These are phyloP conservation scores for Nakazawaea wyomingensis DNA, from an alignment of 805 yeast species.

Conservation along the genomic window DNA sequence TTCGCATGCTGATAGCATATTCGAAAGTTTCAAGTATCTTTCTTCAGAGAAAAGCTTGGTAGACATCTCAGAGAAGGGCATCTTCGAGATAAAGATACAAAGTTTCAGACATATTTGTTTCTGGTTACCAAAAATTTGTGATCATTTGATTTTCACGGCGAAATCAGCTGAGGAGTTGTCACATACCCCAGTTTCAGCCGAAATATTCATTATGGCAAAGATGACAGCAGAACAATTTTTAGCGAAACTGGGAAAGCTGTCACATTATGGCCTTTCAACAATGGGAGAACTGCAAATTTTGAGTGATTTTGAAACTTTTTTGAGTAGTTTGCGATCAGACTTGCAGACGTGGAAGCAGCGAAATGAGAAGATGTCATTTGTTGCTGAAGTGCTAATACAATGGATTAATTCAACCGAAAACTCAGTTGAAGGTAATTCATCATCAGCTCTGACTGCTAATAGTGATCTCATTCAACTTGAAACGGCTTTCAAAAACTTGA, in stretches of 20 bases:
- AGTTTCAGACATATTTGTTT: conserved; percentile 5
- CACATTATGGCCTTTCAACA: background rate
- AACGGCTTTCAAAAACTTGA: conserved; percentile 39
- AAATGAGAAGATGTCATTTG: conserved; percentile 33
- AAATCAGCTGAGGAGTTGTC: conserved; percentile 14
- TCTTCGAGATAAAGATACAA: background rate
- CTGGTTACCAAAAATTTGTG: conserved; percentile 34
- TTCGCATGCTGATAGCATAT: conserved; percentile 6
- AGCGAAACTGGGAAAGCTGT: background rate
- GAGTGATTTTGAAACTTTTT: conserved; percentile 18
- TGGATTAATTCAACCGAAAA: conserved; percentile 36
- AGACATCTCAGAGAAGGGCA: background rate
- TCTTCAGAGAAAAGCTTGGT: background rate
- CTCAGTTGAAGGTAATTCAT: conserved; percentile 22
- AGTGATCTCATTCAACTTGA: conserved; percentile 37
- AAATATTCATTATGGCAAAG: conserved; percentile 18
- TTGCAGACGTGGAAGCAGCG: conserved; percentile 31
- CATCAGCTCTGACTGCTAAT: conserved; percentile 19
- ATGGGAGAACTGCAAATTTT: background rate
- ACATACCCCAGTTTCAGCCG: conserved; percentile 1
- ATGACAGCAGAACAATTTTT: conserved; percentile 16
- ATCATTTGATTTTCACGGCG: conserved; percentile 25
- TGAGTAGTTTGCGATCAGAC: conserved; percentile 20
- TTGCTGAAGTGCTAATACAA: conserved; percentile 39
- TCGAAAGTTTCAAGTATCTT: background rate